phyloP scores from a whole-genome alignment of 352 stramenopile species.

The Lagenidium sp. region DNA sequence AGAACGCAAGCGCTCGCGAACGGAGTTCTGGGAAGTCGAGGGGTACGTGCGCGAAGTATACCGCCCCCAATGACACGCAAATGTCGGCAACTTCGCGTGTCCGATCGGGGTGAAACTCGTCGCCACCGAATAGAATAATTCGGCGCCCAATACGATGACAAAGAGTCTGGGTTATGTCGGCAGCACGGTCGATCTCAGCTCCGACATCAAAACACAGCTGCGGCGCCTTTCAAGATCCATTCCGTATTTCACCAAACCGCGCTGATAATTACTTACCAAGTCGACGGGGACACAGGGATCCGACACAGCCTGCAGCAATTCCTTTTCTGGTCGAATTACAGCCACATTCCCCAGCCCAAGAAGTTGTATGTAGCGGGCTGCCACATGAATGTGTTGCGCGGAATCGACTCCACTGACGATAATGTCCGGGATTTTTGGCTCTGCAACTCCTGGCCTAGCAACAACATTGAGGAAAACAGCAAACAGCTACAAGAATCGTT shows the following conservation, averaged over 20 bases:
- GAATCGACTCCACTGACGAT: conserved; percentile 31
- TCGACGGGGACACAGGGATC: not conserved
- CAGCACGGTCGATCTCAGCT: conserved; percentile 26
- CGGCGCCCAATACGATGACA: conserved; percentile 25
- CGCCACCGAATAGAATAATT: conserved; percentile 53
- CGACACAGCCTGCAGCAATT: conserved; percentile 26
- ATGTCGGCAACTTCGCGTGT: conserved; percentile 23
- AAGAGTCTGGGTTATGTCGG: conserved; percentile 29
- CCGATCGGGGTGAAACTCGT: conserved; percentile 18
- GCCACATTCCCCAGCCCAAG: conserved; percentile 48
- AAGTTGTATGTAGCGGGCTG: conserved; percentile 65
- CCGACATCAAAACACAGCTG: conserved; percentile 65
- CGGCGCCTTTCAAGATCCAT: not conserved
- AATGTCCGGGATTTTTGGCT: conserved; percentile 57
- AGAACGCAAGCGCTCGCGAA: conserved; percentile 36
- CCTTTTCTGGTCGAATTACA: conserved; percentile 19
- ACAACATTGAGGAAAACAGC: conserved; percentile 2
- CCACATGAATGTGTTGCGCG: conserved; percentile 27
- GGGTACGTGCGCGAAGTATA: conserved; percentile 54
- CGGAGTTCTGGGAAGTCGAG: conserved; percentile 52
- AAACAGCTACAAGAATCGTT: not conserved
- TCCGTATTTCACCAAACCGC: not conserved
- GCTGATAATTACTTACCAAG: not conserved
- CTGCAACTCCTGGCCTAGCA: conserved; percentile 10
- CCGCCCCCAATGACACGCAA: conserved; percentile 32